phyloP scores from a whole-genome alignment of 352 stramenopile species.

The Globisporangium splendens region DNA sequence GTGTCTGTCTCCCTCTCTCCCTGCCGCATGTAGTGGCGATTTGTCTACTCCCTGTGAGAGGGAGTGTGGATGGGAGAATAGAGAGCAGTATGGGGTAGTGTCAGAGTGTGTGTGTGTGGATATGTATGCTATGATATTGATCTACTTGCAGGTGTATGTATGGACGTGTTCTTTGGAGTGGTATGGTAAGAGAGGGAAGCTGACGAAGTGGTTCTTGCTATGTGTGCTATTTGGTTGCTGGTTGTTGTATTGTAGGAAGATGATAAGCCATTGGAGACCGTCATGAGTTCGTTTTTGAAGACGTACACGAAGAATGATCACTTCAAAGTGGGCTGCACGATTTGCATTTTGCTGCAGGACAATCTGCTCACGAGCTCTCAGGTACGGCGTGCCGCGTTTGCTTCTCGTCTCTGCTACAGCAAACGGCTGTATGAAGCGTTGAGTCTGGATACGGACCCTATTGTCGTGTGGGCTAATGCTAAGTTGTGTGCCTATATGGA shows the following conservation, averaged over 20 bases:
- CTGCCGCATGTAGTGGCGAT: background rate
- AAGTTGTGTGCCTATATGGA: background rate
- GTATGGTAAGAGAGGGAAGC: too few species aligned
- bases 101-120: too few species aligned
- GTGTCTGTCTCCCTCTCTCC: too few species aligned
- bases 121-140: too few species aligned
- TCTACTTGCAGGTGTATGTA: too few species aligned
- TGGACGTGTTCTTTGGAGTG: too few species aligned
- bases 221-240: background rate
- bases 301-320: constrained; percentile 88
- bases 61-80: background rate
- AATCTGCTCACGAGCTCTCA: constrained; percentile 89
- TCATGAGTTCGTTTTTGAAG: constrained; percentile 59
- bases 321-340: constrained; percentile 88
- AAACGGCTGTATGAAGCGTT: background rate
- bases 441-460: background rate
- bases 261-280: constrained; percentile 78
- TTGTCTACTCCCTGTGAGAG: background rate
- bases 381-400: constrained; percentile 25
- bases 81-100: too few species aligned
- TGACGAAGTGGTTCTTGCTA: constrained; percentile 7
- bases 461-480: background rate
- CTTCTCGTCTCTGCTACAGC: background rate
- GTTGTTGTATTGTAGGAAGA: constrained; percentile 49
- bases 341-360: constrained; percentile 88